Conservation (phyloP, 768 basidiomycete species). For the Boletus speciosus region DNA sequence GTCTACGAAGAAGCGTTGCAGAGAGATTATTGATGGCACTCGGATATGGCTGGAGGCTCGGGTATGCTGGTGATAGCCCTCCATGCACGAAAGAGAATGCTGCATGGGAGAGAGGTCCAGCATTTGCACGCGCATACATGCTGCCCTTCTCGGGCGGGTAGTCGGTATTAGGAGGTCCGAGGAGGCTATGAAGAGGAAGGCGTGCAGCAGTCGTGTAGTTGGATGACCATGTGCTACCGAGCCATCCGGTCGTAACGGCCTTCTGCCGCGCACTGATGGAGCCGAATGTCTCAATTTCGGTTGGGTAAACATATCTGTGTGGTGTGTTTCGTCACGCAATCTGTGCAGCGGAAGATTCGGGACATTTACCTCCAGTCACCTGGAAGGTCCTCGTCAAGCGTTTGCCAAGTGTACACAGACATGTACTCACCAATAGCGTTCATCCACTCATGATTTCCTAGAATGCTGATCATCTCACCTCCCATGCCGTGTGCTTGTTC, state of each 20-base stretch:
- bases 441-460: conserved; percentile 98
- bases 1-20: conserved; percentile 60
- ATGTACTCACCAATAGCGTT: conserved; percentile 64
- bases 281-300: conserved; percentile 83
- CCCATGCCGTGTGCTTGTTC: conserved; percentile 66
- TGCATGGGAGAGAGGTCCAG: conserved; percentile 61
- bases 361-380: conserved; percentile 79
- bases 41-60: conserved; percentile 77
- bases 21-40: conserved; percentile 77
- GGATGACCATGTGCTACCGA: conserved; percentile 77
- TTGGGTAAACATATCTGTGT: conserved; percentile 75
- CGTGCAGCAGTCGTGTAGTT: conserved; percentile 84
- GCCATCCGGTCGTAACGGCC: conserved; percentile 68
- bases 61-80: conserved; percentile 77
- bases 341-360: background rate
- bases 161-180: conserved; percentile 65
- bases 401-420: background rate
- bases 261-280: conserved; percentile 66
- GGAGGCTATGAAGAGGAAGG: conserved; percentile 71
- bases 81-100: conserved; percentile 94
- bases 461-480: conserved; percentile 68
- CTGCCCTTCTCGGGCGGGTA: conserved; percentile 42
- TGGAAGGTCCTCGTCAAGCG: conserved; percentile 24
- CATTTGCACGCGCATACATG: conserved; percentile 30
- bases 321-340: conserved; percentile 5